Conservation (phyloP, 331 rosid genomes). For the Saraca asoca region DNA sequence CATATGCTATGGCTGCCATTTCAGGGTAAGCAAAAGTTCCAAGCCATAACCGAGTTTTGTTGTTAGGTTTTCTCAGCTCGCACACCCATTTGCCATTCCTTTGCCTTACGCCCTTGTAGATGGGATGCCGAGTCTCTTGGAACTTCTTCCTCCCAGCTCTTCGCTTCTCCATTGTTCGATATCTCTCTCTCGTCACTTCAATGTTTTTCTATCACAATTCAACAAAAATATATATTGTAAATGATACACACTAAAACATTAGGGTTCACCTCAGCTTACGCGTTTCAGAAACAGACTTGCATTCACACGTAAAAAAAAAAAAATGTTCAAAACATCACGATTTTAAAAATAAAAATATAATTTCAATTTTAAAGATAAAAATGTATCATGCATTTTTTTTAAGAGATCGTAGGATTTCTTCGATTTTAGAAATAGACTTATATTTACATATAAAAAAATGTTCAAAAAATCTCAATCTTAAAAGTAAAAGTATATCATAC, state of each 20-base stretch:
- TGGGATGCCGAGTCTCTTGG: slow-evolving; percentile 71
- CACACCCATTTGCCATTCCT: slow-evolving; percentile 74
- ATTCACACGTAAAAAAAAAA: no score
- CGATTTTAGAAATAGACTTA: no score
- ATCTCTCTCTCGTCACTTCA: not conserved
- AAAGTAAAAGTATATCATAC: no score
- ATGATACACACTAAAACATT: not conserved
- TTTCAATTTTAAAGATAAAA: no score
- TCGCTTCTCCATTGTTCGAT: slow-evolving; percentile 39
- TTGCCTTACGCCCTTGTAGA: slow-evolving; percentile 62
- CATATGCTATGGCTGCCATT: slow-evolving; percentile 74
- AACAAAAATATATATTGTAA: not conserved
- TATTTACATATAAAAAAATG: no score
- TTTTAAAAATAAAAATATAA: no score
- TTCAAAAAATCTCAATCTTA: no score
- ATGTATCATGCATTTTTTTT: no score
- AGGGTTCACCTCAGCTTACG: no score
- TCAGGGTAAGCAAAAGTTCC: slow-evolving; percentile 64
- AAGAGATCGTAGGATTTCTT: no score
- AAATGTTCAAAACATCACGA: no score
- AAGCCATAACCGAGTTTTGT: slow-evolving; percentile 59
- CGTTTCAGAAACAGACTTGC: no score
- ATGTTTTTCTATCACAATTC: not conserved
- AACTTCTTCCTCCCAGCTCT: slow-evolving; percentile 71
- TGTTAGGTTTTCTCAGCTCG: slow-evolving; percentile 58